Evolutionary conservation across 1,284 basidiomycete genomes (phyloP), one percentile per base, ranked within the genome.

Genomic region (Fomitopsis schrenkii): DNA sequence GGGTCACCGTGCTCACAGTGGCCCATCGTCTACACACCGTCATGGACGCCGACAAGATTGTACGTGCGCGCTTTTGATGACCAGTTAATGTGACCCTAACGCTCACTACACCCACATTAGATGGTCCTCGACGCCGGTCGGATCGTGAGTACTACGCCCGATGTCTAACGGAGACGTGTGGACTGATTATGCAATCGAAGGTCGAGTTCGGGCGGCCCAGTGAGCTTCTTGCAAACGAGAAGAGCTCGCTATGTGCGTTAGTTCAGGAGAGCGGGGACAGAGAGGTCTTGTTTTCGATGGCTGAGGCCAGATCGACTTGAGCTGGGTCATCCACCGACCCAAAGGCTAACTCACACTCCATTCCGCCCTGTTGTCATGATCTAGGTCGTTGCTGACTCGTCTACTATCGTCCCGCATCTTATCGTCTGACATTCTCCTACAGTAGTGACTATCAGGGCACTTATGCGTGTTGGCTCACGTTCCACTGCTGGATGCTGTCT

Each of bases 1-100:
- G 82, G 61, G 80, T 82, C 5, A 87, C 85, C 0, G 69, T 88
- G 2, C 78, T 89, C 53, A 87, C 84, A 12, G 76, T 88, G 35
- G 87, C 87, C 5, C 87, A 88, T 70, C 80, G 87, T 38, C 72
- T 89, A n/a, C 86, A 87, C 66, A 88, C 85, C 2, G 84, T 88
- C 63, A 86, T 87, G 77, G 86, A 87, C 62, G 80, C 83, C 0
- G 75, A 75, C 65, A 75, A 70, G 58, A 73, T 73, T 38, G 68
- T 68, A 64, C 57, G 76, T 64, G 4, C 19, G 15, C 9, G 8
- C 17, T 33, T 4, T n/a, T 28, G 12, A 10, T 6, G 10, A 22
- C 15, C 33, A 22, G 19, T 40, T 53, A n/a, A 4, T 14, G 8
- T 12, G 36, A 14, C 14, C 30, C 44, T 15, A 45, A 35, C 41